Evolutionary conservation across 2,329 filamentous ascomycete genomes (phyloP).

Genomic region (Dryadomyces quercivorus): DNA sequence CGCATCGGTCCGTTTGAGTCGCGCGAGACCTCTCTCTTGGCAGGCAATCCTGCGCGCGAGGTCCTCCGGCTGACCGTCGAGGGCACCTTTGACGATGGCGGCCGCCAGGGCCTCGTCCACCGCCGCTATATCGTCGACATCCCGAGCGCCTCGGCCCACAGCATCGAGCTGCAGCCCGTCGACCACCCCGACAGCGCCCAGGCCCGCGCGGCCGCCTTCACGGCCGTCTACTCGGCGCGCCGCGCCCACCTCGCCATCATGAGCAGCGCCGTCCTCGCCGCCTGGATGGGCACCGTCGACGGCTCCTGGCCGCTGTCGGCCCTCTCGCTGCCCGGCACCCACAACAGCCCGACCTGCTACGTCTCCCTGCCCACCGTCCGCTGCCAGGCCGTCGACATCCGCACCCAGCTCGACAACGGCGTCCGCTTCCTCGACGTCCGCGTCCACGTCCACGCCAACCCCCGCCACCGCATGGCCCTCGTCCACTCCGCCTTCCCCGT

Average conservation of each 20-base stretch:
- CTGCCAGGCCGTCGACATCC: slow-evolving; percentile 71
- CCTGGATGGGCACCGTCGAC: slow-evolving; percentile 72
- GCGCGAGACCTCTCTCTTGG: slow-evolving; percentile 47
- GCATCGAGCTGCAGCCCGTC: slow-evolving; percentile 47
- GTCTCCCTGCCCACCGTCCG: slow-evolving; percentile 81
- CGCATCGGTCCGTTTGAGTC: slow-evolving; percentile 56
- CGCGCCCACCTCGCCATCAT: slow-evolving; percentile 50
- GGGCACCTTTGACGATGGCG: slow-evolving; percentile 17
- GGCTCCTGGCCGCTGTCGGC: slow-evolving; percentile 63
- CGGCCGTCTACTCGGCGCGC: slow-evolving; percentile 50
- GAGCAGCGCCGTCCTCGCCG: slow-evolving; percentile 54
- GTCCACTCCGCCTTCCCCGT: slow-evolving; percentile 89
- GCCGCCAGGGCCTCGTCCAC: too few relatives aligned
- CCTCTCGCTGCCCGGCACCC: slow-evolving; percentile 86
- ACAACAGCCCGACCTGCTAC: slow-evolving; percentile 84
- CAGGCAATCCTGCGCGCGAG: slow-evolving; percentile 47
- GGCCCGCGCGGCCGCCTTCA: slow-evolving; percentile 39
- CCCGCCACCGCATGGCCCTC: slow-evolving; percentile 56
- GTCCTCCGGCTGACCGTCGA: slow-evolving; percentile 65
- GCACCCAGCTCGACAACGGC: slow-evolving; percentile 73
- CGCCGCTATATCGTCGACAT: slow-evolving; percentile 57
- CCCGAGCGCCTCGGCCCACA: slow-evolving; percentile 48
- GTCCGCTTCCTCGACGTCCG: slow-evolving; percentile 92
- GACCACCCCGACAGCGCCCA: slow-evolving; percentile 15
- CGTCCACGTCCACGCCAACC: slow-evolving; percentile 32